Base-by-base conservation (phyloP, 1,139 yeast species). In the Lodderomyces jiufengensis region DNA sequence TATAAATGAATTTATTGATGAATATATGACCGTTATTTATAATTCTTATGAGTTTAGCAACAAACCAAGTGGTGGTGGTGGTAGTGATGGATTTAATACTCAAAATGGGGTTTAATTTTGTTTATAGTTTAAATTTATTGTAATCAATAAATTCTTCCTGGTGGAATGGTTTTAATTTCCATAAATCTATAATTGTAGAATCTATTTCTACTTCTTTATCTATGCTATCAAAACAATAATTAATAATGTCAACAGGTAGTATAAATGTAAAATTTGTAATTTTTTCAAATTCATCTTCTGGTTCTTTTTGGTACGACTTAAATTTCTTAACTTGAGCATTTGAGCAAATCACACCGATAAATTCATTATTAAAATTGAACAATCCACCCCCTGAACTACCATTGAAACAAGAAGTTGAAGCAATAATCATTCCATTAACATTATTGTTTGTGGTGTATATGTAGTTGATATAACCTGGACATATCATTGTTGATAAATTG, bases 341-440 rank as follows among this genome's bases (percentile, higher is more conserved):
- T 23, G 84, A 77, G 25, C 84, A 78, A 61, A 82, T 73, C 26
- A 80, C 52, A 0, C 85, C 85, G 9, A 78, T 50, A 4, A 81
- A 55, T 27, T 62, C 55, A 11, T 49, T 47, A 0, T 47, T 33
- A 41, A 5, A 31, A 37, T 65, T 61, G 38, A 76, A 65, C 3
- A 80, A 52, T 0, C 81, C 86, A 0, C 90, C 90, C 0, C 90
- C 90, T 1, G 84, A 78, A 2, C 87, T 80, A 0, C 90, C 90
- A 48, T 81, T 80, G 86, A 87, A 82, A 54, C 87, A 81, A 9
- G 79, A 69, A 0, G 85, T 72, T 0, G 84, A 72, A 0, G 78
- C 63, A 0, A 80, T 58, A 1, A 78, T 46, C 56, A 82, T 26
- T 5, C 29, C 15, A 9, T 13, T n/a, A 5, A 26, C 8, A 24